A percentile compares a stretch with the other conserved stretches of the same genome.
Conservation (phyloP, 495 filamentous ascomycete genomes). For the Neurospora intermedia region DNA sequence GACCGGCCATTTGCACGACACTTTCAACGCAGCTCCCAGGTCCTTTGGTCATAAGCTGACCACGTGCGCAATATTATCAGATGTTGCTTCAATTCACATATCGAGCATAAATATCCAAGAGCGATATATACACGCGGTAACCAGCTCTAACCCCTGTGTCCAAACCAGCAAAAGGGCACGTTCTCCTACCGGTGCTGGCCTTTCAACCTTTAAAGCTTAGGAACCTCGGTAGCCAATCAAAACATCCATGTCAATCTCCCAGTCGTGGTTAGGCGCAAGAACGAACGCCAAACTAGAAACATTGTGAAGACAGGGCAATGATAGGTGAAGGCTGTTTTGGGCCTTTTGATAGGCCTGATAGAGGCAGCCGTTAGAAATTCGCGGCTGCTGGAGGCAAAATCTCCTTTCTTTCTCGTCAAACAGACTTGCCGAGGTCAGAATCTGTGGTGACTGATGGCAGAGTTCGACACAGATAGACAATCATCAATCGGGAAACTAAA, state of each 20-base stretch:
- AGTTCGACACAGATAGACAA: not conserved
- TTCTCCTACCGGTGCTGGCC: not conserved
- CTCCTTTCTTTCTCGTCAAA: not conserved
- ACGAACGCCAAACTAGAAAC: not conserved
- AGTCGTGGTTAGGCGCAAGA: not conserved
- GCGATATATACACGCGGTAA: not conserved
- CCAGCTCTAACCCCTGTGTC: not conserved
- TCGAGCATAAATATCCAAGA: not conserved
- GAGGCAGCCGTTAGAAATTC: not conserved
- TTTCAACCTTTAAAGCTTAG: not conserved
- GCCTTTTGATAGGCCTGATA: not conserved
- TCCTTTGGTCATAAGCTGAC: not conserved
- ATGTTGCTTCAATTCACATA: not conserved
- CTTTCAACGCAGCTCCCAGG: not conserved
- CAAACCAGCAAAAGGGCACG: not conserved
- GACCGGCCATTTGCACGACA: not conserved
- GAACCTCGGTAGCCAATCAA: not conserved
- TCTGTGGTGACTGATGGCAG: not conserved
- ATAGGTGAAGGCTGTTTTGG: not conserved
- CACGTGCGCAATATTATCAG: not conserved
- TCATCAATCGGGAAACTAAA: not conserved
- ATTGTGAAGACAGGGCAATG: not conserved
- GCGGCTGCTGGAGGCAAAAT: not conserved
- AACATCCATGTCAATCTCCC: not conserved
- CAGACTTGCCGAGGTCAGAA: not conserved